Percentiles rank a stretch among this genome's conserved stretches.
Conservation (phyloP, 768 basidiomycete species). For the Boletellus emodensis region DNA sequence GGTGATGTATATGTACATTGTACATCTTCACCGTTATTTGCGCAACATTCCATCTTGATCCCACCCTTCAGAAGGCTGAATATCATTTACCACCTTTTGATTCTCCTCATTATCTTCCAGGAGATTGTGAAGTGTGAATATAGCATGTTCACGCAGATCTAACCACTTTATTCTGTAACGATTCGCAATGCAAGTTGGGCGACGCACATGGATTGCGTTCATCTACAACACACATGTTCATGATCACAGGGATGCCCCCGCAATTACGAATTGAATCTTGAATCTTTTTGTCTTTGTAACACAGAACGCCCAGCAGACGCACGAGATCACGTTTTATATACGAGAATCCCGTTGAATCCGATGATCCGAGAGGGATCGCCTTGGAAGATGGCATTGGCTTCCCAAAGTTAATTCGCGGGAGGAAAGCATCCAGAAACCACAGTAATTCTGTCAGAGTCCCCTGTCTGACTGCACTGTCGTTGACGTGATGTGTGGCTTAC, state of each 20-base stretch:
- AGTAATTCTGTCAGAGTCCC: slow-evolving; percentile 63
- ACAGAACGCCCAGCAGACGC: slow-evolving; percentile 78
- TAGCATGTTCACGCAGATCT: slow-evolving; percentile 88
- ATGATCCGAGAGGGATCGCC: slow-evolving; percentile 17
- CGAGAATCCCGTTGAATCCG: slow-evolving; percentile 59
- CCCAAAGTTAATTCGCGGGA: slow-evolving; percentile 82
- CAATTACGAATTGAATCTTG: slow-evolving; percentile 72
- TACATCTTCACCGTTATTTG: slow-evolving; percentile 24
- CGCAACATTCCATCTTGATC: slow-evolving; percentile 52
- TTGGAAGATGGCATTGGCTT: slow-evolving; percentile 42
- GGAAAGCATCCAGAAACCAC: slow-evolving; percentile 69
- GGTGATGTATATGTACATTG: slow-evolving; percentile 19
- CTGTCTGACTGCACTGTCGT: not conserved
- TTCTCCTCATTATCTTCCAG: slow-evolving; percentile 75
- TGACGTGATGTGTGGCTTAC: slow-evolving; percentile 33
- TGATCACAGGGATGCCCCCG: slow-evolving; percentile 75
- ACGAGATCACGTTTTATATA: slow-evolving; percentile 89
- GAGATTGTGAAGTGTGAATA: slow-evolving; percentile 78
- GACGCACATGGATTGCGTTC: slow-evolving; percentile 89
- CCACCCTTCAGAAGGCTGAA: slow-evolving; percentile 61
- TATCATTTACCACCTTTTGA: slow-evolving; percentile 71
- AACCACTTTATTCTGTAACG: slow-evolving; percentile 3
- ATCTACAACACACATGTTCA: slow-evolving; percentile 88
- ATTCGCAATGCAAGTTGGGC: not conserved
- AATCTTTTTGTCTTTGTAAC: slow-evolving; percentile 55